phyloP scores from a whole-genome alignment of 2,329 filamentous ascomycete species.

The Rugonectria rugulosa region DNA sequence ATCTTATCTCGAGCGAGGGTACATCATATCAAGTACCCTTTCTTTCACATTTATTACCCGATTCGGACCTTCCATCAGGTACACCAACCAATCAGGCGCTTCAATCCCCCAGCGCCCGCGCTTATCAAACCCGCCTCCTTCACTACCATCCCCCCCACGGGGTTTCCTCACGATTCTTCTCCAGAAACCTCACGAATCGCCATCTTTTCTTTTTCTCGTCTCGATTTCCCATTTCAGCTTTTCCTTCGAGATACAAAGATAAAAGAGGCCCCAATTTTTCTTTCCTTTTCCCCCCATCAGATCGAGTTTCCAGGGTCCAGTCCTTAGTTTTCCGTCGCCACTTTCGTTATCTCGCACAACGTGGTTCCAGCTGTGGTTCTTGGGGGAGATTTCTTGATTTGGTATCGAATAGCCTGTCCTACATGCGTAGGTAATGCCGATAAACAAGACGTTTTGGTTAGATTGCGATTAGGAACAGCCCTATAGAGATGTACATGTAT shows the following conservation, averaged over 20 bases:
- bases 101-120: conserved; percentile 3
- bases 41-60: conserved; percentile 21
- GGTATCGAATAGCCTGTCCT: too few species aligned
- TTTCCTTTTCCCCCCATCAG: neutral
- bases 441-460: too few species aligned
- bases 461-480: too few species aligned
- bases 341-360: neutral
- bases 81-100: neutral
- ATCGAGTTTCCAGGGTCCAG: neutral
- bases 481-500: too few species aligned
- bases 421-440: too few species aligned
- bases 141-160: conserved; percentile 2
- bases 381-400: too few species aligned
- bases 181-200: neutral
- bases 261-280: too few species aligned
- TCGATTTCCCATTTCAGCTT: conserved; percentile 6
- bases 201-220: conserved; percentile 3
- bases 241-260: neutral
- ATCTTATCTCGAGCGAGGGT: too few species aligned
- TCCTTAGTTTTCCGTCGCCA: neutral
- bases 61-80: conserved; percentile 4
- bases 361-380: too few species aligned
- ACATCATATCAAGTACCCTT: neutral
- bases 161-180: conserved; percentile 7
- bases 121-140: conserved; percentile 11